Base-by-base conservation (phyloP, 257 asterid genomes). In the Catharanthus roseus region DNA sequence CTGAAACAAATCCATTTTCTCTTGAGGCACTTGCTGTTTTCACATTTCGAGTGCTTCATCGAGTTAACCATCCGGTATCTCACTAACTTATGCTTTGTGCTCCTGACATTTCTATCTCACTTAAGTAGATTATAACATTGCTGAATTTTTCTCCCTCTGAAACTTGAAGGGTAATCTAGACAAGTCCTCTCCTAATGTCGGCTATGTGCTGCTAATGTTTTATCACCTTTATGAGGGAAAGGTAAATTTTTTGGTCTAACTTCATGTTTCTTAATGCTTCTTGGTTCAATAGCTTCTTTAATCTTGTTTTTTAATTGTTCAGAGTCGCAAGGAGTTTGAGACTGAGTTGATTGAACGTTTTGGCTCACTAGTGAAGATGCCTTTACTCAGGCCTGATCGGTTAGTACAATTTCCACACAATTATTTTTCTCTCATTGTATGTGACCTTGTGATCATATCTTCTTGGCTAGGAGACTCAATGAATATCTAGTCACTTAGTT, bases 11-110 rank as follows among this genome's bases (percentile, higher is more conserved):
- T 82, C 96, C 99, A 38, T 91, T 88, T 80, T 86, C 96, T 36
- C 88, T 93, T 65, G 96, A 91, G 58, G 96, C 97, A 63, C 91
- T 93, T 68, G 95, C 96, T 76, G 96, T 93, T 74, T 93, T 93
- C 83, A 83, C 86, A 63, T 83, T 75, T 79, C 82, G 99, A 75
- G 99, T 93, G 69, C 89, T 93, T 77, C 86, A 82, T 9, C 96
- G 99, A 50, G 85, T 73, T 78, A 89, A 93, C 80, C 99, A 93
- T 83, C 99, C 99, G 81, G 99, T 93, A 89, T 75, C 8, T 71
- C n/a, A 45, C 68, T 79, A 31, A 54, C 67, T 73, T 61, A 58
- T 68, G 10, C 51, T 76, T 72, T 65, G 45, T 44, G 53, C 34
- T 57, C 50, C 51, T 44, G 33, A 44, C 56, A 23, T 57, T 54